Evolutionary conservation across 345 rosid species (phyloP), one percentile per base, ranked within the genome.

Genomic region (Atalantia buxifolia): DNA sequence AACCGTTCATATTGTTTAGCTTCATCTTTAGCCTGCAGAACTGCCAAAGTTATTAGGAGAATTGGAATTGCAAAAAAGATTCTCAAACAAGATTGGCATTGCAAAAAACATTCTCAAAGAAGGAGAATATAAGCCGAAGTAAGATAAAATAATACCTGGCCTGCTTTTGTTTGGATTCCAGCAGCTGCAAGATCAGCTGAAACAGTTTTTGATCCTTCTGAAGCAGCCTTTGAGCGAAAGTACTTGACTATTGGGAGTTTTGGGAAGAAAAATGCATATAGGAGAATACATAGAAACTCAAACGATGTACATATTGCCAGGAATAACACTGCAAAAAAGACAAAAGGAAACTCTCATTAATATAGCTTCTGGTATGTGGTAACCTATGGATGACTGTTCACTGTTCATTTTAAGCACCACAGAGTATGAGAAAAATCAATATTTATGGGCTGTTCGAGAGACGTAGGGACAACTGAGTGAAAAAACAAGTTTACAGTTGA

Each of bases 181-280:
- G 91, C 97, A 36, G 98, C 97, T 33, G 86, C 97, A 79, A 96
- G 95, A 80, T 92, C 98, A 72, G 94, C 93, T 69, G 76, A 50
- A 68, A 96, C 97, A 61, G 94, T 96, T 79, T 84, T 91, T 4
- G 98, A 90, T 81, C 99, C 99, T 90, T 96, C 98, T 2, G 78
- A 86, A 22, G 97, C 91, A 1, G 98, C 98, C 86, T 92, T 96
- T 0, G 91, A n/a, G 31, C 95, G 89, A 78, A 89, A 96, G 83
- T 96, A 89, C 79, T 91, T 94, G 73, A 94, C 95, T 3, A 94
- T 84, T 1, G 98, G 92, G 21, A 94, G 84, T 67, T 92, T 94
- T 0, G 95, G 97, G 73, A 96, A 91, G 79, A 81, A 77, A 66
- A 66, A 84, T 0, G 97, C 87, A 66, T 94, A 96, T 21, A 96